Evolutionary conservation across 1,284 basidiomycete species (phyloP), one percentile per base, ranked within the genome.

Genomic region (Porodaedalea pini): DNA sequence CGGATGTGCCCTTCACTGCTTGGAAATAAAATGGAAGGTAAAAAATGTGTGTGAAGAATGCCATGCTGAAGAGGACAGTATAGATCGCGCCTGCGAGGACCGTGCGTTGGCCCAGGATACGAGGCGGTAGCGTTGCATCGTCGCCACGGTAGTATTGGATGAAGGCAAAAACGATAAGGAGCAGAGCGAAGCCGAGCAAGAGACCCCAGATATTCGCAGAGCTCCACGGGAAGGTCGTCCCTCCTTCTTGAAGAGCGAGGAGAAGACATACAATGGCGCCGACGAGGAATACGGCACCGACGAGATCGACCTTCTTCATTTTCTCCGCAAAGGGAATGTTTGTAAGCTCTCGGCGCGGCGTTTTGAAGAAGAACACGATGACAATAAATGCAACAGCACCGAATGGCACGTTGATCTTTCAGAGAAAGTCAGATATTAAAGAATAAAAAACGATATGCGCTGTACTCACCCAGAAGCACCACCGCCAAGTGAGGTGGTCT

Each of bases 21-120:
- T 78, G 72, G 65, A 75, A 77, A 67, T 69, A 77, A 23, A 77
- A 69, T 0, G 76, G 76, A 0, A 77, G 65, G 63, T 73, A 62
- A 56, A 43, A 61, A 29, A 61, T 52, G 47, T 56, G 60, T 10
- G 60, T 61, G 40, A 76, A 66, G 65, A 77, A 70, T 6, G 65
- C 64, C 31, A 74, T 66, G 70, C 75, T 75, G 54, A 71, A 61
- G 60, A 74, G 70, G 62, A 73, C 71, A 36, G 71, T 67, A 56
- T 68, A 68, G 23, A 69, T 64, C 7, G 68, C 62, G 2, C 68
- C 67, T 2, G 68, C 66, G 34, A 68, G 50, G 48, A 73, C 65
- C 1, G 70, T 71, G 21, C 74, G 67, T 47, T 67, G 58, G 32
- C 32, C 41, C 25, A 51, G 55, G 29, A 67, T 58, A 0, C 57